Conservation (phyloP, 2,329 filamentous ascomycete species). For the Fusarium abutilonis region DNA sequence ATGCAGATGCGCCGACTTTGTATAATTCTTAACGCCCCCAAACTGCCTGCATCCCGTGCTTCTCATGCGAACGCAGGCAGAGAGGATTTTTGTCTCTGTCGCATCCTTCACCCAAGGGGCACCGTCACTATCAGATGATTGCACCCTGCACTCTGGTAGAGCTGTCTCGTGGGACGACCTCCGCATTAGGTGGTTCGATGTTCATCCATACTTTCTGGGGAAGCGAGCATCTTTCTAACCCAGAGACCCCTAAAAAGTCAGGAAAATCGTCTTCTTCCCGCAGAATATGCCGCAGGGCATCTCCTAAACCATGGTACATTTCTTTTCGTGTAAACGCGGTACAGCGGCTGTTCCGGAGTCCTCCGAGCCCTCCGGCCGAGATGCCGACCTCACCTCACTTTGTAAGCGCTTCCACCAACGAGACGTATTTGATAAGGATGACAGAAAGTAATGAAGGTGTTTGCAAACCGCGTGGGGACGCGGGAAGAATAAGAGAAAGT, state of each 20-base stretch:
- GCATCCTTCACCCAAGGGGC: conserved; percentile 19
- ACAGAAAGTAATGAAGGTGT: conserved; percentile 9
- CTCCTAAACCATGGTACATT: conserved; percentile 19
- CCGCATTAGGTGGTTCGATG: conserved; percentile 44
- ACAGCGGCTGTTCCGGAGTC: conserved; percentile 41
- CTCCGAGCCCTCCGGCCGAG: conserved; percentile 28
- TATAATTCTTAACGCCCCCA: conserved; percentile 34
- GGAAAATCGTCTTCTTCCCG: conserved; percentile 35
- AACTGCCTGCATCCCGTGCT: conserved; percentile 19
- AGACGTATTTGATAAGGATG: conserved; percentile 17
- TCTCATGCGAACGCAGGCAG: conserved; percentile 29
- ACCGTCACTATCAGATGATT: conserved; percentile 44
- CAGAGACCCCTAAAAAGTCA: conserved; percentile 22
- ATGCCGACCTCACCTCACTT: conserved; percentile 23
- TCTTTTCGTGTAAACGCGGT: conserved; percentile 36
- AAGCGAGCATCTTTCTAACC: conserved; percentile 29
- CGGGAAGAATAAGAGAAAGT: conserved; percentile 20
- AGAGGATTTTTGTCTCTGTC: conserved; percentile 16
- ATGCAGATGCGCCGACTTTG: conserved; percentile 29
- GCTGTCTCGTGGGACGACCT: conserved; percentile 39
- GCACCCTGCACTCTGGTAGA: conserved; percentile 14
- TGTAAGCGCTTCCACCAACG: conserved; percentile 34
- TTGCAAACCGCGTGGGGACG: conserved; percentile 23
- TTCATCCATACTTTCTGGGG: conserved; percentile 41
- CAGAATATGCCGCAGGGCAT: conserved; percentile 18